A percentile compares a stretch with the other conserved stretches of the same genome.
Evolutionary conservation across 306 rosid genomes (phyloP).

Genomic region (cucumber (Cucumis sativus)): Cucumber_9930_V3 NC_026655.2:834001-834500

Average conservation of each 20-base stretch:
- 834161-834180: constrained; percentile 3
- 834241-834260: background rate
- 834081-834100: constrained; percentile 8
- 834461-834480: constrained; percentile 3
- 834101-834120: constrained; percentile 14
- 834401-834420: constrained; percentile 83
- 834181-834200: background rate
- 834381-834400: constrained; percentile 81
- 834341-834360: constrained; percentile 78
- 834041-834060: constrained; percentile 15
- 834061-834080: constrained; percentile 10
- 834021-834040: constrained; percentile 7
- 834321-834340: constrained; percentile 71
- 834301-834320: constrained; percentile 87
- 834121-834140: constrained; percentile 52
- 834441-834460: constrained; percentile 8
- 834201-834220: constrained; percentile 2
- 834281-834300: constrained; percentile 1
- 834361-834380: constrained; percentile 94
- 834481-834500: constrained; percentile 55
- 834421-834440: constrained; percentile 7
- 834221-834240: background rate
- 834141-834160: constrained; percentile 66
- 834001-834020: constrained; percentile 17
- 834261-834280: background rate